A percentile compares a stretch with the other conserved stretches of the same genome.
phyloP scores from a whole-genome alignment of 1,284 basidiomycete species.

The Cryptococcus sp. region DNA sequence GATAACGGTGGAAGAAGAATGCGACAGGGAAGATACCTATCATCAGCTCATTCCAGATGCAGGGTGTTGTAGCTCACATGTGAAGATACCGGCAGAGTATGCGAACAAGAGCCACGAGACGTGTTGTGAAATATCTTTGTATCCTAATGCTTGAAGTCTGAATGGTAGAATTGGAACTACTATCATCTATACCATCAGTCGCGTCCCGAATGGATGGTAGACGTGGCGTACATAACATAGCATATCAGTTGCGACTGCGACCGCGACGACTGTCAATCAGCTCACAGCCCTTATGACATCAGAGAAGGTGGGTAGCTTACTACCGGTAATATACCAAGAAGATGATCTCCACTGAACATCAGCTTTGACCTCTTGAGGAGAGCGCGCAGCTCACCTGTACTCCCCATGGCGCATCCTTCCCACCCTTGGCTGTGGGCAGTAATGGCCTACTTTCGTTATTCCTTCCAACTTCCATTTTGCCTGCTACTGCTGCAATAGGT shows the following conservation, averaged over 20 bases:
- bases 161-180: constrained; percentile 66
- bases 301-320: background rate
- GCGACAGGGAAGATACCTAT: constrained; percentile 67
- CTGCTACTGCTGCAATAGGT: too few species aligned
- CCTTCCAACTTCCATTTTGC: background rate
- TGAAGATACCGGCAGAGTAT: constrained; percentile 36
- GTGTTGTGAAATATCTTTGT: constrained; percentile 31
- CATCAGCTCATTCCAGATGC: background rate
- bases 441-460: background rate
- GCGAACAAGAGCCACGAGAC: constrained; percentile 41
- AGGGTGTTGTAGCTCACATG: constrained; percentile 14
- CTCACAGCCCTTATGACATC: background rate
- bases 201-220: background rate
- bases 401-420: background rate
- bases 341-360: background rate
- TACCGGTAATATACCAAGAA: background rate
- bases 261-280: background rate
- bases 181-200: constrained; percentile 22
- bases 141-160: constrained; percentile 30
- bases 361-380: background rate
- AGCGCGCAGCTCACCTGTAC: background rate
- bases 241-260: background rate
- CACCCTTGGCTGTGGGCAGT: background rate
- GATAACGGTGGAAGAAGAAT: constrained; percentile 58
- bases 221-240: background rate